Evolutionary conservation across 805 yeast species (phyloP), one percentile per base, ranked within the genome.

Genomic region (Metschnikowia lunata): DNA sequence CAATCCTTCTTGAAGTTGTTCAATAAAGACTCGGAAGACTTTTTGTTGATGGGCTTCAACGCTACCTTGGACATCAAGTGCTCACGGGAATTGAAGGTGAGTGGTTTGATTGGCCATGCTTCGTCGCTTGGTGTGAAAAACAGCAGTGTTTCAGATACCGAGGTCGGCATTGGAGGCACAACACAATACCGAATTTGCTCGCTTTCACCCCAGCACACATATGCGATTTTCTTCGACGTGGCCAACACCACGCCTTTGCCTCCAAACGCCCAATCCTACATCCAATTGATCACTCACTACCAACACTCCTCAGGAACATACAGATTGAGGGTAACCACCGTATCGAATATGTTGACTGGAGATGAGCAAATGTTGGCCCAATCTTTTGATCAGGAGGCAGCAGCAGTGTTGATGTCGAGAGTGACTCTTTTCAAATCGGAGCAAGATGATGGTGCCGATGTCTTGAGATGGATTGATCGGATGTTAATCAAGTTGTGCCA

Each of bases 351-450:
- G 48, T 74, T 79, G 46, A 76, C 82, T 11, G 66, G 74, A 26
- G 78, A 78, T 35, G 79, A 75, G 46, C 64, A 62, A 37, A 56
- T 65, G 38, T 66, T 79, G 47, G 68, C 80, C 13, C 67, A 67
- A 46, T 84, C 93, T n/a, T 93, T 93, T 64, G 99, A 93, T 68
- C 98, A 93, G 73, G 98, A 93, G 67, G 96, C 97, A 10, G 97
- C 99, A 3, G 95, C 97, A 12, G 97, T 90, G 1, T 71, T 90
- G 47, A 84, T 91, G 83, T 85, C 97, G 1, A 77, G 98, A 61
- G 78, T 91, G 43, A 93, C 97, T 9, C 89, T 91, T 36, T 84
- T 78, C 74, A 89, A 89, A 63, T 78, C 85, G 26, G 75, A 71
- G 54, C 75, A 71, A 52, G 96, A 89, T 58, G 96, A 88, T 57